Percentiles rank a stretch among this genome's conserved stretches.
These are phyloP conservation scores for Aspergillus tamarii DNA, from an alignment of 2,329 filamentous ascomycete species.

Conservation along the genomic window DNA sequence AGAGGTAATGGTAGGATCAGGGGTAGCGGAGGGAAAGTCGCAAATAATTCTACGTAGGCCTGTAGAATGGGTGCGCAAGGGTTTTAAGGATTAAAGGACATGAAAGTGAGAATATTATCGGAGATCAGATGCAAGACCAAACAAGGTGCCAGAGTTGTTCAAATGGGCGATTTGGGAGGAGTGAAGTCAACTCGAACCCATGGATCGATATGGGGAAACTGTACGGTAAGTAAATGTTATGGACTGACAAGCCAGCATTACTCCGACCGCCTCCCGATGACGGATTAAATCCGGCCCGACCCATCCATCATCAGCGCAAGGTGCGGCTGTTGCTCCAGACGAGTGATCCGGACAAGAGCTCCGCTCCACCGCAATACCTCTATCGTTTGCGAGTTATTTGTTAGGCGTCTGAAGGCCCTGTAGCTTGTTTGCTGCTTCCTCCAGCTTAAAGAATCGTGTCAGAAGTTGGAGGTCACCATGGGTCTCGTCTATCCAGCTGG, in stretches of 20 bases:
- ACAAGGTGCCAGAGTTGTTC: conserved; percentile 14
- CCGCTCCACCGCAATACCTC: conserved; percentile 16
- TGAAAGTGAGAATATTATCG: not conserved
- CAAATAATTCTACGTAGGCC: conserved; percentile 6
- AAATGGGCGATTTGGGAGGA: conserved; percentile 14
- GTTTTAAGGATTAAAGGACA: conserved; percentile 6
- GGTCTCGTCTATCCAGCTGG: conserved; percentile 72
- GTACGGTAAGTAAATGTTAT: conserved; percentile 6
- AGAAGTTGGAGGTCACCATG: conserved; percentile 56
- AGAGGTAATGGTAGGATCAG: conserved; percentile 32
- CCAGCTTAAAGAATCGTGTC: conserved; percentile 16
- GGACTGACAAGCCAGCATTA: conserved; percentile 8
- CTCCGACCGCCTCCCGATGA: conserved; percentile 11
- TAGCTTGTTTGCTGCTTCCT: conserved; percentile 22
- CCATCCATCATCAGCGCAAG: conserved; percentile 14
- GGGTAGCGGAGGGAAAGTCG: conserved; percentile 26
- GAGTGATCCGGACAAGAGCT: conserved; percentile 19
- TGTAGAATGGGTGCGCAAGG: conserved; percentile 11
- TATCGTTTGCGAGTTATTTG: conserved; percentile 18
- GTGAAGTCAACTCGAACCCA: conserved; percentile 19
- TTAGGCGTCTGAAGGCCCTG: conserved; percentile 22
- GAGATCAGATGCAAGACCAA: conserved; percentile 10
- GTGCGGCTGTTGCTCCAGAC: conserved; percentile 10
- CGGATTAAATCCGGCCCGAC: conserved; percentile 38
- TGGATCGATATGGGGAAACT: conserved; percentile 33